phyloP scores from a whole-genome alignment of 2,329 filamentous ascomycete species.

The Chrysosporium keratinophilum region DNA sequence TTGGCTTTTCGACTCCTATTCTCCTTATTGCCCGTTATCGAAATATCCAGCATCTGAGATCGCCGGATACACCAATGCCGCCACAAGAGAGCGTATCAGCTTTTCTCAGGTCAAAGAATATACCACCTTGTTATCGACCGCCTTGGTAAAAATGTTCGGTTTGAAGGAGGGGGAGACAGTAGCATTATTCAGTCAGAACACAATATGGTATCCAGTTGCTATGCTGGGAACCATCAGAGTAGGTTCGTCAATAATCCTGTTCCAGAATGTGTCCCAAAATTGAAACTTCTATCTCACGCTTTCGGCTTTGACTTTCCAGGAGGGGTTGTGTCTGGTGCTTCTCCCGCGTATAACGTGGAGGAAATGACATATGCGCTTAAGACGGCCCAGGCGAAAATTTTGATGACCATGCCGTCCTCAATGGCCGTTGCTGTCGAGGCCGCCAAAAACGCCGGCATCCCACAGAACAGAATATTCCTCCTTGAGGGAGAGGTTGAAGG shows the following conservation, averaged over 20 bases:
- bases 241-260: constrained; percentile 22
- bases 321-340: constrained; percentile 52
- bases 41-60: constrained; percentile 33
- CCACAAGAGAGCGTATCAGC: constrained; percentile 48
- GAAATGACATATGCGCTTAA: constrained; percentile 58
- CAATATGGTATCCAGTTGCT: constrained; percentile 56
- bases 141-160: constrained; percentile 46
- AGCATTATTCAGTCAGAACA: constrained; percentile 53
- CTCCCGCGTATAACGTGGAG: constrained; percentile 55
- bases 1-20: constrained; percentile 46
- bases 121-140: constrained; percentile 51
- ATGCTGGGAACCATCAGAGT: constrained; percentile 48
- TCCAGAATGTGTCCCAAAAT: neutral
- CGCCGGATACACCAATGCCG: constrained; percentile 48
- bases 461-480: constrained; percentile 45
- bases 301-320: constrained; percentile 2
- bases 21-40: constrained; percentile 40
- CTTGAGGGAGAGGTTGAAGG: constrained; percentile 45
- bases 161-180: constrained; percentile 48
- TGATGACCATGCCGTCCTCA: constrained; percentile 47
- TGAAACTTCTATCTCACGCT: neutral
- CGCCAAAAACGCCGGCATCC: constrained; percentile 46
- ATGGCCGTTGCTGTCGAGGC: constrained; percentile 47
- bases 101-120: constrained; percentile 49
- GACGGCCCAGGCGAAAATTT: constrained; percentile 46